Base-by-base conservation (phyloP, 192 early-diverging fungal genomes). In the Mortierella alpina region DNA sequence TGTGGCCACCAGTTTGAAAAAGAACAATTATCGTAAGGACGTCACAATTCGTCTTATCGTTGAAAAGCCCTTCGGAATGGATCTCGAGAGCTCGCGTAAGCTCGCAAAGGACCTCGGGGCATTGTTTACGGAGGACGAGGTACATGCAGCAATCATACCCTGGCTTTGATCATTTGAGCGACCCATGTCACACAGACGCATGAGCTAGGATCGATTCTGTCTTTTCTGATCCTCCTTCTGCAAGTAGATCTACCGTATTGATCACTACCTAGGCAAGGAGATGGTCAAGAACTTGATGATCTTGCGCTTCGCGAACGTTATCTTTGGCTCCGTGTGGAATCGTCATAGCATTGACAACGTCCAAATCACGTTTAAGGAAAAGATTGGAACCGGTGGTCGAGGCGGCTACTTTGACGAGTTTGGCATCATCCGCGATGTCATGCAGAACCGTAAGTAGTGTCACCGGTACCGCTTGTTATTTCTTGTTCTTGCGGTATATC, bases 341-440 rank as follows among this genome's bases (percentile, higher is more conserved):
- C 89, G 92, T 50, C 84, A 89, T 49, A 89, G 91, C 84, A 96
- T 99, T 57, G 84, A 93, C 78, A 97, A 97, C 61, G 89, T 99
- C 7, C 97, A 99, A 85, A 97, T 99, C 82, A 98, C 96, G 1
- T 98, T 99, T 86, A 99, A 99, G 75, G 97, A 99, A 84, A 91
- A 92, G 64, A 93, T 99, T 76, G 97, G 97, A 55, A 99, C 97
- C 1, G 93, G 97, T 84, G 97, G 97, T 23, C 93, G 97, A 53
- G 97, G 97, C 59, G 97, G 97, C 0, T 99, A 99, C 88, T 98
- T 99, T 92, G 96, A 99, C 79, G 96, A 97, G 86, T 98, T 97
- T 88, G 97, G 97, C 31, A 97, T 99, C 54, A 96, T 99, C 72
- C 95, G 97, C 66, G 97, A 99, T 75, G 97, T 99, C 53, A 92